Evolutionary conservation across 2,329 filamentous ascomycete species (phyloP).

Genomic region (Fusarium domesticum): DNA sequence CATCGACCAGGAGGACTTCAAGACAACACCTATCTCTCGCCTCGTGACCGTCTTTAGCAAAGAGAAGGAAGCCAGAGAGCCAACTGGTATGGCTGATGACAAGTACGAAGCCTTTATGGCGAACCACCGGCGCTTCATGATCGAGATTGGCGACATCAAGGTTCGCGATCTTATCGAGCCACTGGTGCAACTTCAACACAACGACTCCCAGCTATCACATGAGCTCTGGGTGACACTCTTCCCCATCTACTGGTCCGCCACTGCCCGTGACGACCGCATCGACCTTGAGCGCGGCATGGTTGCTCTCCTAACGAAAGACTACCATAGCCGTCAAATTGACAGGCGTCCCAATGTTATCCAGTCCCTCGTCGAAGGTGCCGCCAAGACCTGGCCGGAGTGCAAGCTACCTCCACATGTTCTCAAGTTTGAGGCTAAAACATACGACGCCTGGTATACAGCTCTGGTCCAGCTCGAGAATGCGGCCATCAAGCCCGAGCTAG

Average conservation of each 20-base stretch:
- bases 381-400: slow-evolving; percentile 79
- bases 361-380: slow-evolving; percentile 82
- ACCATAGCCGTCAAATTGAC: slow-evolving; percentile 90
- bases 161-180: slow-evolving; percentile 87
- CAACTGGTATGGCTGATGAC: slow-evolving; percentile 73
- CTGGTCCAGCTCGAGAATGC: slow-evolving; percentile 86
- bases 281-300: slow-evolving; percentile 92
- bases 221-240: slow-evolving; percentile 90
- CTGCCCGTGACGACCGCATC: slow-evolving; percentile 79
- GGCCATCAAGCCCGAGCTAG: slow-evolving; percentile 77
- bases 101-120: slow-evolving; percentile 76
- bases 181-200: slow-evolving; percentile 86
- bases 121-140: slow-evolving; percentile 77
- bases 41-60: slow-evolving; percentile 71
- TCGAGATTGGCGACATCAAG: slow-evolving; percentile 80
- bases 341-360: slow-evolving; percentile 94
- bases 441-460: slow-evolving; percentile 96
- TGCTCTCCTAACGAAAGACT: slow-evolving; percentile 88
- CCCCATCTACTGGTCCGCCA: slow-evolving; percentile 88
- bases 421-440: slow-evolving; percentile 91
- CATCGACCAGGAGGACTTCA: slow-evolving; percentile 81
- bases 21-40: slow-evolving; percentile 68
- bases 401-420: slow-evolving; percentile 94
- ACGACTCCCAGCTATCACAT: slow-evolving; percentile 76
- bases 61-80: slow-evolving; percentile 67